Evolutionary conservation across 306 rosid species (phyloP).

Genomic region (Trifolium dubium): DNA sequence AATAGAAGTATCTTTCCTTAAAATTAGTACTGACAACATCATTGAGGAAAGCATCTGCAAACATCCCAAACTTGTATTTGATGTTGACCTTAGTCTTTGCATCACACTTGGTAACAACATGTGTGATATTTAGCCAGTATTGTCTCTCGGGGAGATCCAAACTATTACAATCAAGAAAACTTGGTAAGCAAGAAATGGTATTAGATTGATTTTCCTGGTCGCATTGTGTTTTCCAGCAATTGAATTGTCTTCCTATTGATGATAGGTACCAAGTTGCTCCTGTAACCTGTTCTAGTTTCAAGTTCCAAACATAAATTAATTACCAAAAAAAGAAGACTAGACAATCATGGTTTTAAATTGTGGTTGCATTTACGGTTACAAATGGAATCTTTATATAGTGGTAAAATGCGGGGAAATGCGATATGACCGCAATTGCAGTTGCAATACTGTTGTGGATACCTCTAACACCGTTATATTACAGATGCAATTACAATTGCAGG

Average conservation of each 20-base stretch:
- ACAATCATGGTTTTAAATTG: not conserved
- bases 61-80: slow-evolving; percentile 78
- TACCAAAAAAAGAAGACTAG: not conserved
- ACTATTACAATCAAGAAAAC: slow-evolving; percentile 69
- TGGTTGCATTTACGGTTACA: not conserved
- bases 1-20: slow-evolving; percentile 66
- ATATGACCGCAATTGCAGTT: not conserved
- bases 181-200: slow-evolving; percentile 55
- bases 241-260: slow-evolving; percentile 77
- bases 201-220: slow-evolving; percentile 47
- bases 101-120: slow-evolving; percentile 53
- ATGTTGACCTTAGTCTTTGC: slow-evolving; percentile 46
- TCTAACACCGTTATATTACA: not conserved
- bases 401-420: not conserved
- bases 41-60: slow-evolving; percentile 68
- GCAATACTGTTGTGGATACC: not conserved
- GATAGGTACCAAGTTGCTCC: slow-evolving; percentile 87
- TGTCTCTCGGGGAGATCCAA: slow-evolving; percentile 50
- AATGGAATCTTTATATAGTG: not conserved
- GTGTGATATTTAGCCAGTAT: slow-evolving; percentile 72
- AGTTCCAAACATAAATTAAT: slow-evolving; percentile 9
- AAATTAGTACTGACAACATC: slow-evolving; percentile 67
- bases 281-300: slow-evolving; percentile 50
- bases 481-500: not conserved
- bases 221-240: slow-evolving; percentile 72